These are phyloP conservation scores for Mycena chlorophos DNA, from an alignment of 768 basidiomycete genomes.

Conservation along the genomic window DNA sequence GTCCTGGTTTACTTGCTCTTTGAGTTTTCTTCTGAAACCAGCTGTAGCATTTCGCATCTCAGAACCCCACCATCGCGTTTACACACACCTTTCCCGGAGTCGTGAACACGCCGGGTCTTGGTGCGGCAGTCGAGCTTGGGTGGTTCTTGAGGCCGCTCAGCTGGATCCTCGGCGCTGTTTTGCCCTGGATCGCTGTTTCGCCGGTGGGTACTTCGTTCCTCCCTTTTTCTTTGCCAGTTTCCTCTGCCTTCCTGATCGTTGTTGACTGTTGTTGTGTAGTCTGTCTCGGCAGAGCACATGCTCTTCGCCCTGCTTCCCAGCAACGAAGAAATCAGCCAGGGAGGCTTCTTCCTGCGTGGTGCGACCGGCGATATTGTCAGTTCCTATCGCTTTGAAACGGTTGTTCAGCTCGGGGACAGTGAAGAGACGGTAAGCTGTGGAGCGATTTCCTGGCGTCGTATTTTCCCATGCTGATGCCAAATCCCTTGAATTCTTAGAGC, in stretches of 20 bases:
- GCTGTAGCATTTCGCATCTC: conserved; percentile 28
- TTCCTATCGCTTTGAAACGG: conserved; percentile 4
- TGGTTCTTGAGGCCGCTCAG: conserved; percentile 15
- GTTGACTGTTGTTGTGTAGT: background rate
- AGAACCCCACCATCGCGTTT: conserved; percentile 33
- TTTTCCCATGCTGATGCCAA: no score
- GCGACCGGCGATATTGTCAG: conserved; percentile 9
- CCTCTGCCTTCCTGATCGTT: background rate
- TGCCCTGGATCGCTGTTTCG: conserved; percentile 6
- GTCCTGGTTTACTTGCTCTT: background rate
- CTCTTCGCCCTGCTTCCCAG: conserved; percentile 19
- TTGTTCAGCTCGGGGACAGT: conserved; percentile 6
- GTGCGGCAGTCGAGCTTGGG: conserved; percentile 4
- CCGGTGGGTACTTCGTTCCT: conserved; percentile 13
- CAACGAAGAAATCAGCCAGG: background rate
- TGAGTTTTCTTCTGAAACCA: background rate
- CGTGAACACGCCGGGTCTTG: conserved; percentile 26
- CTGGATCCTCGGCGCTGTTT: conserved; percentile 12
- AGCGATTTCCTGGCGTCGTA: background rate
- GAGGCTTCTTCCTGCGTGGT: conserved; percentile 12
- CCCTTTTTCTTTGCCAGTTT: background rate
- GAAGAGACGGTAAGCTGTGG: conserved; percentile 3
- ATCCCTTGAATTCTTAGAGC: no score
- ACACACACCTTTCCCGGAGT: conserved; percentile 35
- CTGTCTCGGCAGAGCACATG: conserved; percentile 21